Evolutionary conservation across 1,139 yeast genomes (phyloP), one percentile per base, ranked within the genome.

Genomic region (Hansenula lynferdii): DNA sequence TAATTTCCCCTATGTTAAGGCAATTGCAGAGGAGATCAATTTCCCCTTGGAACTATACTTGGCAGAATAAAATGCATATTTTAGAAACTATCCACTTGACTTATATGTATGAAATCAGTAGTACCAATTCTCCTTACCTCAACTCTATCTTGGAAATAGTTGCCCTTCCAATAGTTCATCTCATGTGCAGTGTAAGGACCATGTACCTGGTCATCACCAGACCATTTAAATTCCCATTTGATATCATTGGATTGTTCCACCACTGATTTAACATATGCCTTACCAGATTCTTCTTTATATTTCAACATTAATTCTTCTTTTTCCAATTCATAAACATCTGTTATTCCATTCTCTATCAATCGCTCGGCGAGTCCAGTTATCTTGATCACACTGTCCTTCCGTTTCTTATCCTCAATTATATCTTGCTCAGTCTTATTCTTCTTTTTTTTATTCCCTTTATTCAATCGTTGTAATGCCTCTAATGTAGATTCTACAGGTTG

Each of bases 171-270:
- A 42, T 72, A 72, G 4, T 48, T 47, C 76, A 83, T 80, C 43
- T 80, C 80, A 30, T 64, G 64, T 3, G 63, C 49, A 0, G 81
- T 61, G 51, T 66, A 80, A 0, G 87, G 85, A 0, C 90, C 90
- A 51, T 79, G 70, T 0, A 79, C 50, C 21, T 65, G 68, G 3
- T 64, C 65, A 30, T 62, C 67, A 2, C 69, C 78, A 6, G 56
- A 50, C 87, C 89, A 83, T 47, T 69, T 64, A 53, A 77, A 82
- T 47, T 77, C 79, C 86, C 86, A 83, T 19, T n/a, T n/a, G n/a
- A n/a, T n/a, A n/a, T n/a, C n/a, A n/a, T n/a, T n/a, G n/a, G n/a
- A n/a, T n/a, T n/a, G 31, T 1, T 62, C 65, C 14, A 53, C 53
- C 16, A 19, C 34, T 15, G 47, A 47, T 10, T 37, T 43, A 6